phyloP scores from a whole-genome alignment of 2,329 filamentous ascomycete species.

The Fusarium scirpi region DNA sequence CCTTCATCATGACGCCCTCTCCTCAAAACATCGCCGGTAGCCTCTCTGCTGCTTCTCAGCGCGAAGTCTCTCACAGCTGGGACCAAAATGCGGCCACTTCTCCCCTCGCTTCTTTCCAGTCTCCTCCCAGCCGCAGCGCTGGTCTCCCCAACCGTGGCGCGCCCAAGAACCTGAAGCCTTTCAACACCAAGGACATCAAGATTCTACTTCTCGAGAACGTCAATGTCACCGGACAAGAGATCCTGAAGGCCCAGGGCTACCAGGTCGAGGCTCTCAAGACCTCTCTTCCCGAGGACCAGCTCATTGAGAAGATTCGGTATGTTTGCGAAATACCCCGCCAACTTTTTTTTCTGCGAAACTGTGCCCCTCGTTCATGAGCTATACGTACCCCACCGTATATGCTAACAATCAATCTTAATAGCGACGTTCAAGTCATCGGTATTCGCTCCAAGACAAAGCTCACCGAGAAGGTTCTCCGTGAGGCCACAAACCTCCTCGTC shows the following conservation, averaged over 20 bases:
- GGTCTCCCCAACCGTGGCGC: slow-evolving; percentile 54
- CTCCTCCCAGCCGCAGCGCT: slow-evolving; percentile 73
- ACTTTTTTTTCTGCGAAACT: slow-evolving; percentile 24
- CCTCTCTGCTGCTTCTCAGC: slow-evolving; percentile 51
- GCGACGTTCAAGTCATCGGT: slow-evolving; percentile 95
- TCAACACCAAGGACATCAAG: slow-evolving; percentile 95
- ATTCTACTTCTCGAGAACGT: slow-evolving; percentile 96
- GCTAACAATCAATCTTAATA: slow-evolving; percentile 53
- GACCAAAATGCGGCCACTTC: slow-evolving; percentile 75
- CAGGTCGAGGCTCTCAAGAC: slow-evolving; percentile 94
- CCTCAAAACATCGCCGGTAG: slow-evolving; percentile 62
- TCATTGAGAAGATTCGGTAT: slow-evolving; percentile 96
- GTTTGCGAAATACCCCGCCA: slow-evolving; percentile 48
- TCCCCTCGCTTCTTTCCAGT: slow-evolving; percentile 80
- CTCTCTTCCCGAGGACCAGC: slow-evolving; percentile 89
- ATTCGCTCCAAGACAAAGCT: slow-evolving; percentile 99
- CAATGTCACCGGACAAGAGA: slow-evolving; percentile 88
- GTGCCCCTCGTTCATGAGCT: slow-evolving; percentile 32
- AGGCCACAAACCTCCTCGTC: slow-evolving; percentile 94
- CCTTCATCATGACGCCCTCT: slow-evolving; percentile 55
- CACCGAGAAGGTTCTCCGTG: slow-evolving; percentile 82
- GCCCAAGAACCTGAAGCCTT: slow-evolving; percentile 89
- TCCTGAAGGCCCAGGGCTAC: slow-evolving; percentile 87
- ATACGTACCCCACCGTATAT: slow-evolving; percentile 18
- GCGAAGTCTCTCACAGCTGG: slow-evolving; percentile 68